Conservation (phyloP, 306 rosid genomes). For the Pterocarpus macrocarpus region DNA sequence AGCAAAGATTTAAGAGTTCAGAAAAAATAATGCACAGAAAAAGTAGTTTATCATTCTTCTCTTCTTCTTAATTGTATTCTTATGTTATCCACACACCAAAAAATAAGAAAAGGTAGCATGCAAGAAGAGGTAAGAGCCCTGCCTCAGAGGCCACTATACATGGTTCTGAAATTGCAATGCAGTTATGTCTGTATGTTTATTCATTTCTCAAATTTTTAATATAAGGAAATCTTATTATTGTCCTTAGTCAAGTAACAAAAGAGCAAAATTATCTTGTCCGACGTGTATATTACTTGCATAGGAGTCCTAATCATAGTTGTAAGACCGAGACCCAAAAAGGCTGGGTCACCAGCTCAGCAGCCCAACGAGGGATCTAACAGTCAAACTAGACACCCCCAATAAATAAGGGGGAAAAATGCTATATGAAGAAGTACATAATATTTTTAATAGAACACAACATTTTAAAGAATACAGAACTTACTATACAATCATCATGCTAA, state of each 20-base stretch:
- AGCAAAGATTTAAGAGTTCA: background rate
- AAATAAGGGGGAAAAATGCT: background rate
- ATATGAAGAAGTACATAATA: background rate
- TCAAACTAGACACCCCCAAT: background rate
- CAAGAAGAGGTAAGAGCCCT: background rate
- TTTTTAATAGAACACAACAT: background rate
- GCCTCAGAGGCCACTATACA: background rate
- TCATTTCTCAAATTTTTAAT: background rate
- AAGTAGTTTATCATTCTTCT: background rate
- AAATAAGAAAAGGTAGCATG: background rate
- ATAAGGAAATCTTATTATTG: background rate
- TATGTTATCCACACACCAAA: no score
- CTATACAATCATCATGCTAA: background rate
- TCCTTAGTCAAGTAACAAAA: background rate
- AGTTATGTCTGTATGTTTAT: conserved; percentile 1
- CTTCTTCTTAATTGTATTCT: no score
- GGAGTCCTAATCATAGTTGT: background rate
- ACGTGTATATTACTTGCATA: background rate
- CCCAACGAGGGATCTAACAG: background rate
- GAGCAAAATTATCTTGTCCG: conserved; percentile 9
- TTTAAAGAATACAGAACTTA: no score
- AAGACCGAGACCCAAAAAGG: background rate
- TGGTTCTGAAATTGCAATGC: background rate
- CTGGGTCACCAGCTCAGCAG: background rate
- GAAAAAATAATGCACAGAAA: background rate